Base-by-base conservation (phyloP, 306 rosid genomes). In the Cajanus cajan region DNA sequence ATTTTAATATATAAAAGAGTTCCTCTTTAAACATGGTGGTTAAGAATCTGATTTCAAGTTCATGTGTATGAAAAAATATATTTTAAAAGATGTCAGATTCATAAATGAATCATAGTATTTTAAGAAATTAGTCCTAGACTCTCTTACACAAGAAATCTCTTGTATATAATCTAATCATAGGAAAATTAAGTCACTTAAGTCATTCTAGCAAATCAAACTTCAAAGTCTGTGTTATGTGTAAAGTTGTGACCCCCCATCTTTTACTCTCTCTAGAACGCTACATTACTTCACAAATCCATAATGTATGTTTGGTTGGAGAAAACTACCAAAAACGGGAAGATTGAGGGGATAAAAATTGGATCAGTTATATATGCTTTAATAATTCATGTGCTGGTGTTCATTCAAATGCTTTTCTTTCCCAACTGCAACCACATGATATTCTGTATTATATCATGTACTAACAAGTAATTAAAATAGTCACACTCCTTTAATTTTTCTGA, bases 401-500 rank as follows among this genome's bases (percentile, higher is more conserved):
- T 78, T 55, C 69, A 34, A 78, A 65, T 75, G 73, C 64, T 62
- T 68, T 69, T 34, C 81, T 80, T 74, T 80, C 83, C 90, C 88
- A 91, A 82, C 88, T 81, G 73, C 78, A 78, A 31, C 88, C 90
- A 82, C 92, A 76, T 86, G 88, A 80, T 73, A 69, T 39, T 69
- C 61, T 77, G 55, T 58, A 77, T 41, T 65, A 40, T 87, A 86
- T 67, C 67, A 68, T 71, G 84, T 24, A 45, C 69, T 73, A 76
- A 69, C 4, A 51, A 39, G 62, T 13, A 44, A 78, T 80, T 48
- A 81, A 84, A 31, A 76, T 78, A 86, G 10, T 77, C 73, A 80
- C 86, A 64, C 68, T 45, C 41, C 13, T 58, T 51, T 61, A 19
- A 55, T 18, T 37, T 37, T 62, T 47, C 39, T 43, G 8, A 69